Conservation (phyloP, 345 rosid species). For the Abelmoschus esculentus region DNA sequence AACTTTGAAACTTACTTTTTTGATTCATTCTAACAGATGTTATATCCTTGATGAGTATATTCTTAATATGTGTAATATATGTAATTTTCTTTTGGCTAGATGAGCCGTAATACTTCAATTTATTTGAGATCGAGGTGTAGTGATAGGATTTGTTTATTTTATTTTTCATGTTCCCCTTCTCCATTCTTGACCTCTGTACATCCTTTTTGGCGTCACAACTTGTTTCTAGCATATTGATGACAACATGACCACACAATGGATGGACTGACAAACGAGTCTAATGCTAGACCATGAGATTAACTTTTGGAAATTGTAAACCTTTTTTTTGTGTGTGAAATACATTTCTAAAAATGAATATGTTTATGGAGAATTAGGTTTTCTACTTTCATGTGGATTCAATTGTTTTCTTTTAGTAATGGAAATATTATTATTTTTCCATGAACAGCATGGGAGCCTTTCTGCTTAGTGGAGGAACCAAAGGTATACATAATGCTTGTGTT, state of each 20-base stretch:
- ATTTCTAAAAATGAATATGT: neutral
- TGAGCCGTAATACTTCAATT: neutral
- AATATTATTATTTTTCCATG: conserved; percentile 9
- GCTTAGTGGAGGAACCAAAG: conserved; percentile 95
- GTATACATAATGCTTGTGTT: conserved; percentile 30
- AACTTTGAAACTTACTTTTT: neutral
- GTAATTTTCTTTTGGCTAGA: neutral
- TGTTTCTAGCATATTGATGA: neutral
- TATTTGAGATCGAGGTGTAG: neutral
- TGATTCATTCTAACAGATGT: neutral
- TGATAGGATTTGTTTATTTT: neutral
- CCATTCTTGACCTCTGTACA: neutral
- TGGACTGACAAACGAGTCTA: neutral
- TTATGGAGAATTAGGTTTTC: neutral
- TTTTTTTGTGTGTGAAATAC: neutral
- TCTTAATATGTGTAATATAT: neutral
- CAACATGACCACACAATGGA: neutral
- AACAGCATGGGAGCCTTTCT: conserved; percentile 96
- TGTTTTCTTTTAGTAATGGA: conserved; percentile 6
- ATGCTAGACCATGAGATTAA: neutral
- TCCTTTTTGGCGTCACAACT: neutral
- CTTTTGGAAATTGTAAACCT: neutral
- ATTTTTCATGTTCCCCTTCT: neutral
- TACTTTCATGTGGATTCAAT: neutral
- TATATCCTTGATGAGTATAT: neutral